A percentile compares a stretch with the other conserved stretches of the same genome.
Conservation (phyloP, 768 basidiomycete species). For the Lepiota venenata region DNA sequence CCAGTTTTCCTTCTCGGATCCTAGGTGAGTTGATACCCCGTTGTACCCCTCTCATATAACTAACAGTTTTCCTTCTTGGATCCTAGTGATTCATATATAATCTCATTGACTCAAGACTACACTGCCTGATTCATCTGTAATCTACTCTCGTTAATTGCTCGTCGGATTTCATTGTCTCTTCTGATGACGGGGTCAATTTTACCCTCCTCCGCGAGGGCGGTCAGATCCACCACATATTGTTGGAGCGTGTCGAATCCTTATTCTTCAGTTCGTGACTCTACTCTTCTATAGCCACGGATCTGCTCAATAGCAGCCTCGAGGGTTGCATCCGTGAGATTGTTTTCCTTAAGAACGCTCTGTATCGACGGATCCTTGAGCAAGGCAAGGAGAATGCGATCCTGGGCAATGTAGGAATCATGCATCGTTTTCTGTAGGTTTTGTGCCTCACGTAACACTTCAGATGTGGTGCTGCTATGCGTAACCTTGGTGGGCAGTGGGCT, state of each 20-base stretch:
- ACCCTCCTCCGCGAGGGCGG: conserved; percentile 83
- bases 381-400: conserved; percentile 88
- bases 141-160: no score
- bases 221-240: conserved; percentile 87
- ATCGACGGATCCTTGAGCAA: conserved; percentile 75
- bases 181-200: conserved; percentile 97
- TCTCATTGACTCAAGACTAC: no score
- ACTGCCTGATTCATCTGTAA: no score
- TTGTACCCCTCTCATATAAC: no score
- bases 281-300: conserved; percentile 76
- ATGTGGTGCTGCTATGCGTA: conserved; percentile 49
- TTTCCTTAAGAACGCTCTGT: conserved; percentile 68
- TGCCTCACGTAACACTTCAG: conserved; percentile 71
- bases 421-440: conserved; percentile 75
- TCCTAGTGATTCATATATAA: no score
- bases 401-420: conserved; percentile 90
- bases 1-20: no score
- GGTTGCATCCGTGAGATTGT: conserved; percentile 61
- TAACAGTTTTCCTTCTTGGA: no score
- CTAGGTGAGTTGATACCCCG: no score
- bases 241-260: conserved; percentile 90
- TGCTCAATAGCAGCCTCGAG: conserved; percentile 78
- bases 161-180: conserved; percentile 87
- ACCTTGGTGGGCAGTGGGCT: conserved; percentile 84
- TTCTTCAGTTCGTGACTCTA: conserved; percentile 86